Conservation (phyloP, 2,329 filamentous ascomycete genomes). For the Cladophialophora carrionii region DNA sequence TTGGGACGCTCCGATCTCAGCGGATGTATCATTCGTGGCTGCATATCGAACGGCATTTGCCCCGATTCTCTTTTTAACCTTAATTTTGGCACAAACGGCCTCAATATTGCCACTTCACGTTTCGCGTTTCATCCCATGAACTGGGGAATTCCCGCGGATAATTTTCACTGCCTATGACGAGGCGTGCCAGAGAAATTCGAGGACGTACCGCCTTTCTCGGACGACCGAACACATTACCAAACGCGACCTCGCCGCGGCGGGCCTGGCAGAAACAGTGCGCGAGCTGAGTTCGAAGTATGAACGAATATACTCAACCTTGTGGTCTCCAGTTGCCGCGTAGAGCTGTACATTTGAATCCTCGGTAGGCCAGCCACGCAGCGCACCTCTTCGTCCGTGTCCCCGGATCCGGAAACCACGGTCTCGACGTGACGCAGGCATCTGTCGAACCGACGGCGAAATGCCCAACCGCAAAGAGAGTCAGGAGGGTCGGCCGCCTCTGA, state of each 20-base stretch:
- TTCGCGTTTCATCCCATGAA: background rate
- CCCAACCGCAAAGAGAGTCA: constrained; percentile 23
- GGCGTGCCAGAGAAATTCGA: background rate
- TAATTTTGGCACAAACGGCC: background rate
- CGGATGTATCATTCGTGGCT: background rate
- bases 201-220: background rate
- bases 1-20: constrained; percentile 11
- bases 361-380: background rate
- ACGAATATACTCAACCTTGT: constrained; percentile 4
- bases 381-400: background rate
- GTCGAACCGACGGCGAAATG: constrained; percentile 8
- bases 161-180: background rate
- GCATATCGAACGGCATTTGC: constrained; percentile 9
- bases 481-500: constrained; percentile 14
- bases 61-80: constrained; percentile 9
- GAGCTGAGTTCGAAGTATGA: constrained; percentile 2
- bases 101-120: background rate
- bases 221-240: background rate
- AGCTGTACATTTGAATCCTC: background rate
- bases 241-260: background rate
- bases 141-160: background rate
- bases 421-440: background rate
- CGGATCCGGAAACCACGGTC: background rate
- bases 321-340: background rate
- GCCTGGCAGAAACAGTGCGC: background rate